Evolutionary conservation across 1,284 basidiomycete genomes (phyloP), one percentile per base, ranked within the genome.

Genomic region (Wallemia mellicola): DNA sequence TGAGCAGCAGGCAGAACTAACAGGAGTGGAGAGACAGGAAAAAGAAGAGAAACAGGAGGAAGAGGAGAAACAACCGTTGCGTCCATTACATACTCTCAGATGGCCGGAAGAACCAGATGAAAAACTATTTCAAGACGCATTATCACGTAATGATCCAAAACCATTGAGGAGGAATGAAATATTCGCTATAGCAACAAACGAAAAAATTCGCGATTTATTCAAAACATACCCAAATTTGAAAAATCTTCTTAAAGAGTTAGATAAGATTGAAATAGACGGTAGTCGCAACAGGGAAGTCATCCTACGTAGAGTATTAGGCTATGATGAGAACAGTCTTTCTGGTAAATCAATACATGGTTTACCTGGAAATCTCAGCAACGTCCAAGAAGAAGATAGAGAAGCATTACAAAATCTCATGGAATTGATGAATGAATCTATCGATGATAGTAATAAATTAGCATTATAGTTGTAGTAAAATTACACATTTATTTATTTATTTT

Each of bases 51-150:
- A 30, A 30, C 28, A 30, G 7, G 9, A 30, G 17, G 17, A 30
- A 7, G 17, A 30, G 28, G 7, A 7, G 28, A 30, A 7, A 17
- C 38, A 11, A 11, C 38, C n/a, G 24, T 57, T 25, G n/a, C 7
- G 9, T 5, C 55, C 55, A 26, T 25, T 57, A 11, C 27, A 26
- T 28, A 26, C 55, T 26, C 9, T 57, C 27, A 57, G 27, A n/a
- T 57, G 55, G 55, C 55, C 55, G 17, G 55, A 26, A 26, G 55
- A 57, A 25, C 55, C 55, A 14, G 55, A 57, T 28, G 55, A 57
- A n/a, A 25, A 11, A 14, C 7, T 57, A 14, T 57, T 57, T 25
- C 7, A 9, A 19, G 55, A 57, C 24, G 25, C 55, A 28, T 25
- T 57, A 14, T 27, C 24, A 7, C 55, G 55, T 28, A 57, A 57